Conservation (phyloP, 768 basidiomycete genomes). For the Termitomyces sp. region DNA sequence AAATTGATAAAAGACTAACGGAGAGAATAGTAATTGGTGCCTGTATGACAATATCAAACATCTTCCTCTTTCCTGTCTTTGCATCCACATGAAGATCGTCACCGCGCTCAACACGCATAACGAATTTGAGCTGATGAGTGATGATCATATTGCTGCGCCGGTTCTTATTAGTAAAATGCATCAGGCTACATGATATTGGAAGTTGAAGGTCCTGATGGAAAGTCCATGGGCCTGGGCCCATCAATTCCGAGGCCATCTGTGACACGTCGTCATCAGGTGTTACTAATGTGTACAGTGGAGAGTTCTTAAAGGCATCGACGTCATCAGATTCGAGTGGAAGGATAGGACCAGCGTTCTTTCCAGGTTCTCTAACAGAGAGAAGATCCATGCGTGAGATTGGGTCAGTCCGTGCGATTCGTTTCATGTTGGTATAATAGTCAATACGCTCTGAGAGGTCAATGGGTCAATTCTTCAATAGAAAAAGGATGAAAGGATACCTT, state of each 20-base stretch:
- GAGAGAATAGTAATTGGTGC: constrained; percentile 85
- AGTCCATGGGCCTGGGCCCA: constrained; percentile 87
- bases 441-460: constrained; percentile 53
- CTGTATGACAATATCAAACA: constrained; percentile 85
- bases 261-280: constrained; percentile 44
- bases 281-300: constrained; percentile 56
- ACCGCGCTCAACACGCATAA: constrained; percentile 78
- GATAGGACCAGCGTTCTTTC: constrained; percentile 52
- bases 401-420: constrained; percentile 65
- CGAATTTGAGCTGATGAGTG: constrained; percentile 72
- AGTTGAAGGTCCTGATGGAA: constrained; percentile 66
- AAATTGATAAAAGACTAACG: constrained; percentile 35
- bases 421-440: constrained; percentile 71
- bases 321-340: constrained; percentile 77
- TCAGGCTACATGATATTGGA: constrained; percentile 51
- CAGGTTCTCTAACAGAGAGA: constrained; percentile 52
- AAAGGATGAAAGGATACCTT: constrained; percentile 49
- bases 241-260: constrained; percentile 51
- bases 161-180: constrained; percentile 81
- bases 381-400: constrained; percentile 55
- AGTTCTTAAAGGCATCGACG: constrained; percentile 52
- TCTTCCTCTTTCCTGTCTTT: constrained; percentile 67
- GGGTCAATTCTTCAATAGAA: background rate
- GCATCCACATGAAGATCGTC: constrained; percentile 59
- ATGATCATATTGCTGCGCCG: constrained; percentile 69